phyloP scores from a whole-genome alignment of 202 grass and related monocot species.

The Brachypodium distachyon region DNA sequence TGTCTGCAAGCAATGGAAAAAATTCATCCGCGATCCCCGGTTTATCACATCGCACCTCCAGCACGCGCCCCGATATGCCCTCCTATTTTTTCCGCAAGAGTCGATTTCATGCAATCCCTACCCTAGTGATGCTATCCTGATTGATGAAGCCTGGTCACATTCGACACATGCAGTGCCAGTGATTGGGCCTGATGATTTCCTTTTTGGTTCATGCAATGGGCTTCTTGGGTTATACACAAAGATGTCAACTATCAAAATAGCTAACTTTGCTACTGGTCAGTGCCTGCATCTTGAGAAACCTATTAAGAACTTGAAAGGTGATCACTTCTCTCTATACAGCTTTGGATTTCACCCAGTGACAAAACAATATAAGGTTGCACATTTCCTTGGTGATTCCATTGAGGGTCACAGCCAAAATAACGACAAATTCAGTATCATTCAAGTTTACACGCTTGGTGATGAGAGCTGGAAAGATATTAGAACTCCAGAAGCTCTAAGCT shows the following conservation, averaged over 20 bases:
- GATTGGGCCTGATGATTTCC: slow-evolving; percentile 12
- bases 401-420: background rate
- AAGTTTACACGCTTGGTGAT: slow-evolving; percentile 25
- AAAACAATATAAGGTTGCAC: slow-evolving; percentile 25
- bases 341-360: slow-evolving; percentile 22
- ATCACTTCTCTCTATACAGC: slow-evolving; percentile 19
- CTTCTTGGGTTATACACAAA: slow-evolving; percentile 25
- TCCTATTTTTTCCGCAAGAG: background rate
- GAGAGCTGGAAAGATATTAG: slow-evolving; percentile 19
- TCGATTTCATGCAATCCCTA: background rate
- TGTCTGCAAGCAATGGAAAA: slow-evolving; percentile 12
- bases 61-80: background rate
- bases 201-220: slow-evolving; percentile 27
- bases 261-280: slow-evolving; percentile 14
- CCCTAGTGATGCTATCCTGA: background rate
- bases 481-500: background rate
- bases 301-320: background rate
- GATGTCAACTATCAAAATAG: slow-evolving; percentile 20
- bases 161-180: background rate
- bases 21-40: background rate
- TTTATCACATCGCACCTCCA: background rate
- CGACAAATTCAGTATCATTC: slow-evolving; percentile 12
- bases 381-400: slow-evolving; percentile 11
- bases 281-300: slow-evolving; percentile 20
- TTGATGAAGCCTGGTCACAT: slow-evolving; percentile 18